phyloP scores from a whole-genome alignment of 805 yeast species.

The Saccharomycopsis sp. region DNA sequence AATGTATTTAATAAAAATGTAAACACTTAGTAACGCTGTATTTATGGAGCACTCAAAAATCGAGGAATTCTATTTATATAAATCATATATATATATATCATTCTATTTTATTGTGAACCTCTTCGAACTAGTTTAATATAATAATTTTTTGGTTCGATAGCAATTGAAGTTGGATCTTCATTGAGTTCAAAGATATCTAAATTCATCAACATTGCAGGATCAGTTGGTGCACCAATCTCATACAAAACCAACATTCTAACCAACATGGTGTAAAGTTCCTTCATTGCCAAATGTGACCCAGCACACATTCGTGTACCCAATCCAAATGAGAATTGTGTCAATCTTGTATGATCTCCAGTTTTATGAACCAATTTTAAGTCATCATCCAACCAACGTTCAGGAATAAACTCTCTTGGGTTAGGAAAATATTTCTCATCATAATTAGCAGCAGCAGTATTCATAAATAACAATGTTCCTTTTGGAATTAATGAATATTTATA shows the following conservation, averaged over 20 bases:
- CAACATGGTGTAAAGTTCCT: conserved; percentile 55
- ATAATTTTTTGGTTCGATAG: conserved; percentile 51
- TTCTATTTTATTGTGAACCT: conserved; percentile 21
- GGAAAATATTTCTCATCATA: conserved; percentile 44
- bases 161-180: conserved; percentile 47
- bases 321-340: conserved; percentile 51
- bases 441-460: conserved; percentile 68
- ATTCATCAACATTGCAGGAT: conserved; percentile 31
- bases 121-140: conserved; percentile 30
- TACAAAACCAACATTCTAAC: conserved; percentile 48
- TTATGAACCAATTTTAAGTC: conserved; percentile 21
- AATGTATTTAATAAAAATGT: background rate
- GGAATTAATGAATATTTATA: conserved; percentile 44
- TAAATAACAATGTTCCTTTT: conserved; percentile 43
- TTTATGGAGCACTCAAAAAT: background rate
- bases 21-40: no score
- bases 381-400: conserved; percentile 44
- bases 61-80: no score
- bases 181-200: conserved; percentile 47
- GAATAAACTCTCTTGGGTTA: conserved; percentile 42
- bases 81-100: background rate
- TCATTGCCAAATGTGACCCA: conserved; percentile 56
- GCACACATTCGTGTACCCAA: conserved; percentile 69
- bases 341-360: conserved; percentile 12
- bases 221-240: conserved; percentile 38